A percentile compares a stretch with the other conserved stretches of the same genome.
Evolutionary conservation across 164 flowering plant species (phyloP).

Genomic region (Santalum album): DNA sequence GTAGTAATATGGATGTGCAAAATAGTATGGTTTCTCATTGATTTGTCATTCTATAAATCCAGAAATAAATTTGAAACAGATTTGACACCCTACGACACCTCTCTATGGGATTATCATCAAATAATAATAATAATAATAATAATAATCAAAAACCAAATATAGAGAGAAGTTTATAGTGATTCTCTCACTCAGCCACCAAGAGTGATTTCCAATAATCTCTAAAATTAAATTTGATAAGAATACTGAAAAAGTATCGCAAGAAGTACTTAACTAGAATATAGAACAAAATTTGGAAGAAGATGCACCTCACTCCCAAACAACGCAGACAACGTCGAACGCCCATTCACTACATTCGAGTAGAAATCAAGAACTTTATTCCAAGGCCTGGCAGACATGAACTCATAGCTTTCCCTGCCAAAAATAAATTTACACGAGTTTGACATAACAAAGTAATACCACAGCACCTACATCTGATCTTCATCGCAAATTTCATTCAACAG

Average conservation of each 20-base stretch:
- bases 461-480: not conserved
- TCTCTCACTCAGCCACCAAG: too few species aligned
- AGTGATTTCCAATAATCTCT: not conserved
- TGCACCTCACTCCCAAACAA: constrained; percentile 40
- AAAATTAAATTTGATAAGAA: too few species aligned
- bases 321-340: constrained; percentile 22
- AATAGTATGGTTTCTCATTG: too few species aligned
- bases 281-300: constrained; percentile 2
- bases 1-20: too few species aligned
- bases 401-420: constrained; percentile 51
- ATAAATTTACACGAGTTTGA: not conserved
- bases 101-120: too few species aligned
- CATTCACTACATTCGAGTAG: constrained; percentile 47
- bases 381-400: constrained; percentile 67
- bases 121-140: too few species aligned
- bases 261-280: not conserved
- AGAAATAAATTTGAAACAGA: too few species aligned
- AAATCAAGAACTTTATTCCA: constrained; percentile 69
- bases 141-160: too few species aligned
- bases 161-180: too few species aligned
- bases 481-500: not conserved
- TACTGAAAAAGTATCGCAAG: not conserved
- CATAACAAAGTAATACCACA: not conserved
- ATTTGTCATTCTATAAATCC: too few species aligned
- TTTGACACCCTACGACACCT: too few species aligned